Evolutionary conservation across 2,329 filamentous ascomycete genomes (phyloP).

Genomic region (Fusarium tjaetaba): DNA sequence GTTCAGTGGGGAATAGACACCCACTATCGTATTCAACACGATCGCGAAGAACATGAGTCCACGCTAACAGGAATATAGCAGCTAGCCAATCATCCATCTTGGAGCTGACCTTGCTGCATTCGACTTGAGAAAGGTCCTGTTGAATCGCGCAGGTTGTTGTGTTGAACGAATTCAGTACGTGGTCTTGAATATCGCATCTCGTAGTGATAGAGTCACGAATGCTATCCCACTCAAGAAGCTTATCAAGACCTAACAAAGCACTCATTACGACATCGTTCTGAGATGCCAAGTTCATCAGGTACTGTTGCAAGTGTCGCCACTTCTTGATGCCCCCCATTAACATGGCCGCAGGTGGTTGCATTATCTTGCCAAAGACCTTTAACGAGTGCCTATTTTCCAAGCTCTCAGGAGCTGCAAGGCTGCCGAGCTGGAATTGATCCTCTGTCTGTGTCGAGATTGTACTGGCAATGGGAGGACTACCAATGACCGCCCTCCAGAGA

Average conservation of each 20-base stretch:
- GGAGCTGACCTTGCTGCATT: fast-evolving
- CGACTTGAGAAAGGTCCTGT: fast-evolving
- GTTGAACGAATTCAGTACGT: not conserved
- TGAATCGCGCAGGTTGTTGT: not conserved
- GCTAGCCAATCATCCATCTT: not conserved
- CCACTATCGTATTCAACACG: not conserved
- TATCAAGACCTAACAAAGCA: not conserved
- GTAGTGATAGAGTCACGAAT: not conserved
- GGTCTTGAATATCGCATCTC: not conserved
- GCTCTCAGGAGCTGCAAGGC: fast-evolving
- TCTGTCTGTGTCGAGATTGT: not conserved
- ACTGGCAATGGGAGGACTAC: not conserved
- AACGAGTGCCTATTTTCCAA: not conserved
- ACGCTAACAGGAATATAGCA: not conserved
- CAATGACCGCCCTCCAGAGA: not conserved
- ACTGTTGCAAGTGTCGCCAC: not conserved
- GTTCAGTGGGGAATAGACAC: not conserved
- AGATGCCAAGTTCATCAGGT: not conserved
- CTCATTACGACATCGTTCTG: not conserved
- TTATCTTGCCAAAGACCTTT: not conserved
- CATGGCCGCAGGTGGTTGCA: conserved; percentile 3
- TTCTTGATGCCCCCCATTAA: conserved; percentile 4
- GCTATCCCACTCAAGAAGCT: not conserved
- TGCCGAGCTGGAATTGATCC: not conserved
- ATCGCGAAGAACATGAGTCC: not conserved